Conservation (phyloP, 2,329 filamentous ascomycete genomes). For the Elsinoe batatas region DNA sequence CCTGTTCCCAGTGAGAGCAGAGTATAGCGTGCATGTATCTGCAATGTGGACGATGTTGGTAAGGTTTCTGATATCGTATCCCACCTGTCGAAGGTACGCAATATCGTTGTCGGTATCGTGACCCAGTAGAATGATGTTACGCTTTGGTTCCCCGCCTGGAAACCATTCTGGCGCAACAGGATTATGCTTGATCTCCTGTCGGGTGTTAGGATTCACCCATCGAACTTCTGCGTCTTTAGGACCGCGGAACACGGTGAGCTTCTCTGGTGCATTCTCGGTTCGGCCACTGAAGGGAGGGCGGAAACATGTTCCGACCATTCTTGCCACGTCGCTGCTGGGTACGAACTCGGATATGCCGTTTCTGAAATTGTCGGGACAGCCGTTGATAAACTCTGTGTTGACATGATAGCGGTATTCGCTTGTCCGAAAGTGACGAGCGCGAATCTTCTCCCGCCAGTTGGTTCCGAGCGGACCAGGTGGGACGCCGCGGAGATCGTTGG, state of each 20-base stretch:
- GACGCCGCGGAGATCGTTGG: conserved; percentile 44
- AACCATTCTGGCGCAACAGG: background rate
- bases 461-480: conserved; percentile 52
- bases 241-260: background rate
- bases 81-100: conserved; percentile 54
- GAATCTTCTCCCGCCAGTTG: conserved; percentile 59
- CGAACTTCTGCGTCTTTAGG: background rate
- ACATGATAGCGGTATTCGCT: conserved; percentile 54
- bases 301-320: conserved; percentile 46
- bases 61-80: conserved; percentile 48
- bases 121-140: conserved; percentile 67
- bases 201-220: background rate
- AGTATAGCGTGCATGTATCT: conserved; percentile 66
- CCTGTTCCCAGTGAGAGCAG: conserved; percentile 46
- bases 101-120: conserved; percentile 64
- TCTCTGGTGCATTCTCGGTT: background rate
- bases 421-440: conserved; percentile 66
- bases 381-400: conserved; percentile 60
- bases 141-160: conserved; percentile 27
- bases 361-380: conserved; percentile 63
- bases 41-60: conserved; percentile 52
- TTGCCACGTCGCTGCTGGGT: conserved; percentile 34
- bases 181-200: background rate
- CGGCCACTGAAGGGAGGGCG: conserved; percentile 42
- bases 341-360: conserved; percentile 59